Evolutionary conservation across 352 stramenopile genomes (phyloP).

Genomic region (Pythium coloratum): DNA sequence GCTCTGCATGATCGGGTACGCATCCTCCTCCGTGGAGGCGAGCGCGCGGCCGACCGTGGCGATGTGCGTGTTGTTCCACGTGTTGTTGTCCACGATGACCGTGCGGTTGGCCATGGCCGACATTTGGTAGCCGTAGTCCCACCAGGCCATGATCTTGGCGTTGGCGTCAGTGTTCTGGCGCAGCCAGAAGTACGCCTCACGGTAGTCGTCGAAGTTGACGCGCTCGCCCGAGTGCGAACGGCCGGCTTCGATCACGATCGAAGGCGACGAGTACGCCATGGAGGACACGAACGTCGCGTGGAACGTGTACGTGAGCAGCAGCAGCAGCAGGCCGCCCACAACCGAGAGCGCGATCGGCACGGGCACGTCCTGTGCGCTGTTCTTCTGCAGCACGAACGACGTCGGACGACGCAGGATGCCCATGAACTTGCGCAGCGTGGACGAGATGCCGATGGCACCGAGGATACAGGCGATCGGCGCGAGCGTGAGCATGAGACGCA

Average conservation of each 20-base stretch:
- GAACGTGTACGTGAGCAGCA: slow-evolving; percentile 69
- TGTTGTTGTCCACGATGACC: slow-evolving; percentile 95
- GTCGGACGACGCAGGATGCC: background rate
- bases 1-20: slow-evolving; percentile 68
- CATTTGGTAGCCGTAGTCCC: slow-evolving; percentile 89
- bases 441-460: slow-evolving; percentile 81
- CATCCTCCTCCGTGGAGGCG: slow-evolving; percentile 62
- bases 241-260: slow-evolving; percentile 86
- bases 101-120: slow-evolving; percentile 81
- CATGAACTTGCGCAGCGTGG: slow-evolving; percentile 2
- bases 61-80: slow-evolving; percentile 98
- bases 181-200: slow-evolving; percentile 81
- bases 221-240: slow-evolving; percentile 68
- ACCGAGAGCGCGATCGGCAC: slow-evolving; percentile 6
- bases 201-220: slow-evolving; percentile 84
- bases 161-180: slow-evolving; percentile 65
- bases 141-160: slow-evolving; percentile 80
- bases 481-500: slow-evolving; percentile 91
- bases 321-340: slow-evolving; percentile 34
- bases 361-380: slow-evolving; percentile 1
- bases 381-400: background rate
- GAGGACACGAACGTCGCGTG: slow-evolving; percentile 62
- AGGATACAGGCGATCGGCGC: slow-evolving; percentile 90
- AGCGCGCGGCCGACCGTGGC: slow-evolving; percentile 90
- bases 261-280: slow-evolving; percentile 81